These are phyloP conservation scores for Dittrichia graveolens DNA, from an alignment of 129 eudicot species.

Conservation along the genomic window DNA sequence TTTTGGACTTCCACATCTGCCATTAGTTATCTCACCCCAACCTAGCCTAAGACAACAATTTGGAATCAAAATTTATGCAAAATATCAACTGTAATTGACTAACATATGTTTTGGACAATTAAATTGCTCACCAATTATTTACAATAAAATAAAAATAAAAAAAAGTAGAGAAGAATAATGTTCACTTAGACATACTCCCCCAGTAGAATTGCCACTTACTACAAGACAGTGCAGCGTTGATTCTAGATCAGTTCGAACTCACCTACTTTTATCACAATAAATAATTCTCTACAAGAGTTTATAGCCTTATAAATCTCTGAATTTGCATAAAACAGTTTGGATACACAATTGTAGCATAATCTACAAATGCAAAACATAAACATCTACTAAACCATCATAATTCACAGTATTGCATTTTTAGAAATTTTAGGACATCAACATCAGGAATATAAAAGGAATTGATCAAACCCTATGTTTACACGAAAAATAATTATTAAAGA, in stretches of 20 bases:
- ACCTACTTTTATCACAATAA: not conserved
- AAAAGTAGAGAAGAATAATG: not conserved
- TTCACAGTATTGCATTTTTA: not conserved
- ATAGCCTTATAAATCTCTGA: not conserved
- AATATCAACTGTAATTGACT: not conserved
- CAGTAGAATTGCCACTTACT: not conserved
- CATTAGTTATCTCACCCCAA: conserved; percentile 47
- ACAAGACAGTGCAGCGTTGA: not conserved
- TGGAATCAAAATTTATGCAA: conserved; percentile 15
- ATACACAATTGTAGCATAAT: conserved; percentile 10
- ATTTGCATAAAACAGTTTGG: not conserved
- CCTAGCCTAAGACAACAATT: conserved; percentile 30
- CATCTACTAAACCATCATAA: conserved; percentile 22
- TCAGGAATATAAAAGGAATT: not conserved
- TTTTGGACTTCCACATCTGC: conserved; percentile 65
- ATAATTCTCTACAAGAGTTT: not conserved
- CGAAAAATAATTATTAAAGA: not conserved
- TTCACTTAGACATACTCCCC: conserved; percentile 11
- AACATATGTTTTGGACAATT: conserved; percentile 2
- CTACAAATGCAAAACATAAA: not conserved
- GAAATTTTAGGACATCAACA: not conserved
- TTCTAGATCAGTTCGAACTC: not conserved
- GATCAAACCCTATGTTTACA: not conserved
- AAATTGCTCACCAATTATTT: not conserved
- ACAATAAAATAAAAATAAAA: not conserved